Base-by-base conservation (phyloP, 345 rosid species). In the Theobroma cacao region DNA sequence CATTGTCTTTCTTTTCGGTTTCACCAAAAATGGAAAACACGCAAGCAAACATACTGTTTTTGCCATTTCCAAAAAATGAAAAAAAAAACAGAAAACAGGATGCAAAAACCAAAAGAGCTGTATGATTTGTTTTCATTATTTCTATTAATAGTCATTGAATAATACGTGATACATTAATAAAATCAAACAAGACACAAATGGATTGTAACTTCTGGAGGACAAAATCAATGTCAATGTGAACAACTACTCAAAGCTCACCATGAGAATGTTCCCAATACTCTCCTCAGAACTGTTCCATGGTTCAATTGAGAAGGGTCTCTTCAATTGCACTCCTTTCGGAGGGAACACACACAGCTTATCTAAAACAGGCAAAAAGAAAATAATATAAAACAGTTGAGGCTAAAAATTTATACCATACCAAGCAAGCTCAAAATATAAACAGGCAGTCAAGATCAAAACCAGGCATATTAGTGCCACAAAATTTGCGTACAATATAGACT, bases 231-330 rank as follows among this genome's bases (percentile, higher is more conserved):
- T n/a, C 41, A 41, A 41, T 22, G 20, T 41, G 50, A 14, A 13
- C 0, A 75, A 77, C 74, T 47, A 22, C 59, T 73, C 43, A 78
- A n/a, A 82, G 83, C 86, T 91, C 83, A 94, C 98, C 98, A 94
- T 94, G 22, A 94, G 90, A 83, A 93, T 97, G 85, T 93, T 90
- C 78, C 95, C 97, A 33, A 89, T 78, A 77, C 89, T 93, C 85
- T 90, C 93, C 89, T 94, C 97, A 79, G 94, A 93, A 84, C 82
- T 84, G 78, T 76, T 83, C 98, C 98, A 93, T 11, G 98, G 98
- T 82, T 89, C 82, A 70, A 90, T 76, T 24, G 86, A 80, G 68
- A 94, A 91, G 53, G 98, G 95, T 86, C 80, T 88, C 83, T 84
- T 91, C 83, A 93, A 75, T 58, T 77, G 79, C 80, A 89, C 91